Evolutionary conservation across 2,329 filamentous ascomycete genomes (phyloP).

Genomic region (Pyrenochaeta sp.): DNA sequence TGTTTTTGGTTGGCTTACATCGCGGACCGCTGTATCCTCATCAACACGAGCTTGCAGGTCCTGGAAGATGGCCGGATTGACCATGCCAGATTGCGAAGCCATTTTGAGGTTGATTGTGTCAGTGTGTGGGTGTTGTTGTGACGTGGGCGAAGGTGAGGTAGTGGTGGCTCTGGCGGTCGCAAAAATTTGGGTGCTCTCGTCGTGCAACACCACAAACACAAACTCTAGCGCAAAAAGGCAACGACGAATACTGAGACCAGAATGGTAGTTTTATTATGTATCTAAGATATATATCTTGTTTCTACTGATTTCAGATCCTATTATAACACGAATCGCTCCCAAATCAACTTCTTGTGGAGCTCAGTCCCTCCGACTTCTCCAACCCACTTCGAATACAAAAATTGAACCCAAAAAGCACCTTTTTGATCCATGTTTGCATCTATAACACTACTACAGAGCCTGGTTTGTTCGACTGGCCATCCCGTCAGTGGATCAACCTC

Average conservation of each 20-base stretch:
- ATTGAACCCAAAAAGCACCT: conserved; percentile 22
- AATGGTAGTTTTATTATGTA: too few relatives aligned
- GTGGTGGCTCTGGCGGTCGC: too few relatives aligned
- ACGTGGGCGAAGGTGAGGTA: conserved; percentile 5
- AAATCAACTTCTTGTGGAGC: background rate
- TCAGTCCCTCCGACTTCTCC: background rate
- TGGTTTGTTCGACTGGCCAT: conserved; percentile 21
- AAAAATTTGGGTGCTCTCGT: too few relatives aligned
- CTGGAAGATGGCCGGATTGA: conserved; percentile 85
- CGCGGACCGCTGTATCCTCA: conserved; percentile 80
- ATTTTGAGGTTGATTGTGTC: conserved; percentile 24
- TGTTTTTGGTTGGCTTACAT: too few relatives aligned
- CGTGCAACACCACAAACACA: too few relatives aligned
- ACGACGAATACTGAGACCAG: too few relatives aligned
- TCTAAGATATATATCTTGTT: too few relatives aligned
- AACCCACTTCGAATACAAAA: conserved; percentile 4
- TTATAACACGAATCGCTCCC: background rate
- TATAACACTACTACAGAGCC: conserved; percentile 23
- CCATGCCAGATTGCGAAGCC: conserved; percentile 58
- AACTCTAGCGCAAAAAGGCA: too few relatives aligned
- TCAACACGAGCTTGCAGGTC: conserved; percentile 89
- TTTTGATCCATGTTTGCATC: conserved; percentile 24
- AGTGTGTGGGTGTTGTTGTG: conserved; percentile 1
- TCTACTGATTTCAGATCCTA: too few relatives aligned
- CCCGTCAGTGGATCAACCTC: conserved; percentile 24